A percentile compares a stretch with the other conserved stretches of the same genome.
phyloP scores from a whole-genome alignment of 75 land plant genomes.

The Ceratopteris richardii region DNA sequence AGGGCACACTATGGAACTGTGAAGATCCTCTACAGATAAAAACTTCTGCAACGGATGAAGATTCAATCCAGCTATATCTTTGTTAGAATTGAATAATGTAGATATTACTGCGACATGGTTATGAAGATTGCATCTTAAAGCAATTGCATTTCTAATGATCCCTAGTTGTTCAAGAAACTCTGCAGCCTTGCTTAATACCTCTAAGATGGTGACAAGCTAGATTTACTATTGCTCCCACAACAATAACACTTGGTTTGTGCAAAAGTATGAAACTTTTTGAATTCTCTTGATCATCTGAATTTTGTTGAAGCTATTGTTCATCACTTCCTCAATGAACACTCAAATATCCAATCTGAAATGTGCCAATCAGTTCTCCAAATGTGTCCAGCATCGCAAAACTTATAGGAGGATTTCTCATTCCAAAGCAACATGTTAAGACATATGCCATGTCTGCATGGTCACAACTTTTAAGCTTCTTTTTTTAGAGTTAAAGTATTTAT shows the following conservation, averaged over 20 bases:
- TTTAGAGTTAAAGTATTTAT: too few relatives aligned
- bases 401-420: too few relatives aligned
- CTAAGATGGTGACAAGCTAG: neutral
- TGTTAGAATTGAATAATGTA: conserved; percentile 89
- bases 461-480: too few relatives aligned
- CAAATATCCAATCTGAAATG: too few relatives aligned
- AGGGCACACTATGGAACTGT: conserved; percentile 76
- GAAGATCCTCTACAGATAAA: conserved; percentile 73
- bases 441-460: conserved; percentile 43
- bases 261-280: too few relatives aligned
- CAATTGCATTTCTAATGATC: conserved; percentile 84
- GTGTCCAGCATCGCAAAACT: too few relatives aligned
- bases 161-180: conserved; percentile 81
- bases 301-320: too few relatives aligned
- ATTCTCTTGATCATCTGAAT: too few relatives aligned
- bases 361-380: too few relatives aligned
- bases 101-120: conserved; percentile 93
- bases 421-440: conserved; percentile 92
- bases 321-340: too few relatives aligned
- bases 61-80: conserved; percentile 84
- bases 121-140: conserved; percentile 85
- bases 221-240: too few relatives aligned
- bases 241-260: conserved; percentile 57
- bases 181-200: conserved; percentile 76
- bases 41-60: conserved; percentile 54